Percentiles rank a stretch among this genome's conserved stretches.
phyloP scores from a whole-genome alignment of 1,139 yeast genomes.

The Saccharomyces pastorianus region DNA sequence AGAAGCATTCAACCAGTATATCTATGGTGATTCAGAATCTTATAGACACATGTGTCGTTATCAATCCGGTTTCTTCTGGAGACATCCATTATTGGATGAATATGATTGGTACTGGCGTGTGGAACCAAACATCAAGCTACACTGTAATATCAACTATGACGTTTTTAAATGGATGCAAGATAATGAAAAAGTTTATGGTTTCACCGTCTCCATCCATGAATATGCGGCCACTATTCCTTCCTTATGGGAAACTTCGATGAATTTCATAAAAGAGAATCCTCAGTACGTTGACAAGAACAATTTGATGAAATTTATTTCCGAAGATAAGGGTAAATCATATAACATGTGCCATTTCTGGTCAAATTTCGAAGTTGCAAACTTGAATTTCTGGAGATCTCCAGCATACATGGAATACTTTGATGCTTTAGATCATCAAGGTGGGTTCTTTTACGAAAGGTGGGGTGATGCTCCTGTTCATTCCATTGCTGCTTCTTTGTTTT shows the following conservation, averaged over 20 bases:
- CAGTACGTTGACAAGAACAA: slow-evolving; percentile 57
- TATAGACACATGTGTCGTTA: slow-evolving; percentile 89
- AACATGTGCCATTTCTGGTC: slow-evolving; percentile 87
- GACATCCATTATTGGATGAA: slow-evolving; percentile 61
- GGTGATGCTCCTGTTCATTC: slow-evolving; percentile 92
- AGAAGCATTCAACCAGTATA: slow-evolving; percentile 36
- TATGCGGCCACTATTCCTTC: slow-evolving; percentile 71
- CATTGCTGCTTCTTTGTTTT: slow-evolving; percentile 70
- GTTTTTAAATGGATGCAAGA: slow-evolving; percentile 77
- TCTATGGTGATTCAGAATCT: slow-evolving; percentile 56
- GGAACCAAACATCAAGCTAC: slow-evolving; percentile 72
- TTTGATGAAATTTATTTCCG: slow-evolving; percentile 61
- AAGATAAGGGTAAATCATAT: slow-evolving; percentile 57
- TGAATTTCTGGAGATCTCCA: slow-evolving; percentile 66
- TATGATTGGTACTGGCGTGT: slow-evolving; percentile 94
- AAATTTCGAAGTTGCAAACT: slow-evolving; percentile 70
- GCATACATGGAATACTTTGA: slow-evolving; percentile 65
- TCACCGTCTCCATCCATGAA: slow-evolving; percentile 79
- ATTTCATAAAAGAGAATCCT: slow-evolving; percentile 57
- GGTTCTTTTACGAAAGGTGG: slow-evolving; percentile 88
- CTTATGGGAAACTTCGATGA: slow-evolving; percentile 69
- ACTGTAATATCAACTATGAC: slow-evolving; percentile 76
- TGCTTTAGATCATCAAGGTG: slow-evolving; percentile 67
- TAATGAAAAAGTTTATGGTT: slow-evolving; percentile 63
- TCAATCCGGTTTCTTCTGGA: slow-evolving; percentile 85